Base-by-base conservation (phyloP, 352 stramenopile genomes). In the Phytophthora sp. region DNA sequence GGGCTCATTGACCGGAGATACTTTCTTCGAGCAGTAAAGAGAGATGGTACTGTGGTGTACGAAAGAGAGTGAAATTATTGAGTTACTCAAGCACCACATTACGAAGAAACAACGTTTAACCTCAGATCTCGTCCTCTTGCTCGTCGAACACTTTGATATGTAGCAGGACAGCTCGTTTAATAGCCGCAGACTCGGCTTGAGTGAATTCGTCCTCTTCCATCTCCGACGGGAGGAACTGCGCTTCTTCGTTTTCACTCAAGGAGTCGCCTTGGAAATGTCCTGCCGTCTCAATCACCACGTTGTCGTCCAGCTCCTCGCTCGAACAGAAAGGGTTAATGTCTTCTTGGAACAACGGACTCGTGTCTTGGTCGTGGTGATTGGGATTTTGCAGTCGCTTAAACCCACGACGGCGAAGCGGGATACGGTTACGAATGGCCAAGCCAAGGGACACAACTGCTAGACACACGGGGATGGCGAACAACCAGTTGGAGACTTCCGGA, bases 251-350 rank as follows among this genome's bases (percentile, higher is more conserved):
- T 30, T 71, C 54, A 56, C 49, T 66, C 41, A 52, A 58, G 2
- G 47, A 23, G 24, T 77, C 58, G 18, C 65, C 57, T 20, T 74
- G 61, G 46, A 73, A 73, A 11, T 74, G 66, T 3, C 61, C 59
- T 18, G 73, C 68, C 16, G 71, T 81, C 64, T 85, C 76, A 3
- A 86, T 64, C 5, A 24, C 66, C 1, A 65, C 24, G 18, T 84
- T 66, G 3, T 77, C 66, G 16, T 62, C 74, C 23, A 44, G 35
- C 13, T 36, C 29, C 0, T 60, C 23, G 18, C 65, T 69, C 0
- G 56, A 61, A 51, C 84, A 93, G 61, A 93, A 93, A 20, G 82
- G 83, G 57, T 93, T 93, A 66, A 93, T 88, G 60, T 92, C 74
- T n/a, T 91, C 80, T n/a, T 71, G 59, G 27, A 54, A 69, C 1